Percentiles rank a stretch among this genome's conserved stretches.
These are phyloP conservation scores for Mycena vulgaris DNA, from an alignment of 768 basidiomycete genomes.

Conservation along the genomic window DNA sequence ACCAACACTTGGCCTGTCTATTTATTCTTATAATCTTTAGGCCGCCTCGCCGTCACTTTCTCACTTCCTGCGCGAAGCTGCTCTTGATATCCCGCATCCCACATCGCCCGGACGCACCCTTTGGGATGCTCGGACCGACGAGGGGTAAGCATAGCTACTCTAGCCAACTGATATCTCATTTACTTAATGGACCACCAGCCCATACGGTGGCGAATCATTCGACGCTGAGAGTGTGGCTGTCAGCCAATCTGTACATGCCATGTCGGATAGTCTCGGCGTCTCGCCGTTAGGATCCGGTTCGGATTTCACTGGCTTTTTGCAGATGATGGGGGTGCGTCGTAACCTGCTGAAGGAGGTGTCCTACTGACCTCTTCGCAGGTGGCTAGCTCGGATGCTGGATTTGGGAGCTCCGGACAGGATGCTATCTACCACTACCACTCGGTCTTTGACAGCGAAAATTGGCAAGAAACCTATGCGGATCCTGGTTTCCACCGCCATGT, in stretches of 20 bases:
- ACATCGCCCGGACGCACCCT: constrained; percentile 74
- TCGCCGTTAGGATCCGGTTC: constrained; percentile 75
- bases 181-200: constrained; percentile 46
- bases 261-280: constrained; percentile 50
- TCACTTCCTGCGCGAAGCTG: constrained; percentile 77
- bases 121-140: constrained; percentile 83
- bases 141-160: constrained; percentile 43
- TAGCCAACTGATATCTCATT: not conserved
- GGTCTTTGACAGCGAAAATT: constrained; percentile 80
- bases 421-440: constrained; percentile 85
- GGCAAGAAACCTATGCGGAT: constrained; percentile 85
- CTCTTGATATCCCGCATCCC: constrained; percentile 83
- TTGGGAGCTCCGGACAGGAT: constrained; percentile 61
- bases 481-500: constrained; percentile 81
- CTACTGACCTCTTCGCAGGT: constrained; percentile 48
- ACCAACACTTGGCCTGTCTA: not conserved
- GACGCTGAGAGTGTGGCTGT: constrained; percentile 45
- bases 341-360: not conserved
- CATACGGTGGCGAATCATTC: constrained; percentile 56
- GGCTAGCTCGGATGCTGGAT: constrained; percentile 62
- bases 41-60: constrained; percentile 87
- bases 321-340: constrained; percentile 39
- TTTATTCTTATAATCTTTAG: constrained; percentile 1
- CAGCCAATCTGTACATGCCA: constrained; percentile 29
- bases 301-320: constrained; percentile 68